Percentiles rank a stretch among this genome's conserved stretches.
Evolutionary conservation across 352 stramenopile species (phyloP).

Genomic region (Ophiocytium majus): DNA sequence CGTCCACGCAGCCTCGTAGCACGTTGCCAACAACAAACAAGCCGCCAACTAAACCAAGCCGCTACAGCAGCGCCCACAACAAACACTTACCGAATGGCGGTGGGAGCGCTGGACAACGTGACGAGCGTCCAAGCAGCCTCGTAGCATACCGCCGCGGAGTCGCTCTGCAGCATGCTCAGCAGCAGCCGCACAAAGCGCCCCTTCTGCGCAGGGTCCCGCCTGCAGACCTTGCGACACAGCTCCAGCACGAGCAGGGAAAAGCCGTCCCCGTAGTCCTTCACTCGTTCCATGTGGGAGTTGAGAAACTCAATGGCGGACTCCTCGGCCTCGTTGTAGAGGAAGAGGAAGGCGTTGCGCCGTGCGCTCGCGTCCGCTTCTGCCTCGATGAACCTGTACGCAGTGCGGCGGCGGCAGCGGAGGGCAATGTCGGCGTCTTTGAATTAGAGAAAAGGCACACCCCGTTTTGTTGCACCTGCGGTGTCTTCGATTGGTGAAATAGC

Average conservation of each 20-base stretch:
- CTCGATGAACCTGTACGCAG: constrained; percentile 49
- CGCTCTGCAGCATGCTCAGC: constrained; percentile 88
- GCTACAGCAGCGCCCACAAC: too few species aligned
- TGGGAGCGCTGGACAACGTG: constrained; percentile 94
- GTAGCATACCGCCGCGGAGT: constrained; percentile 87
- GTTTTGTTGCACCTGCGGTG: too few species aligned
- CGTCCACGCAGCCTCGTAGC: constrained; percentile 98
- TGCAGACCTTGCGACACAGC: constrained; percentile 95
- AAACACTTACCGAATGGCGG: constrained; percentile 82
- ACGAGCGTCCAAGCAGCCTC: constrained; percentile 98
- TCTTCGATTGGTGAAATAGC: too few species aligned
- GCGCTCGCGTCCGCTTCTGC: constrained; percentile 44
- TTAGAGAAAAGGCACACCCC: too few species aligned
- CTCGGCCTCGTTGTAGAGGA: constrained; percentile 98
- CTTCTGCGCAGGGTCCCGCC: constrained; percentile 95
- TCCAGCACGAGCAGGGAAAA: constrained; percentile 99
- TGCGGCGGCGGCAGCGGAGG: too few species aligned
- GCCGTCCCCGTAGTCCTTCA: constrained; percentile 86
- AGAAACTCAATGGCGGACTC: constrained; percentile 95
- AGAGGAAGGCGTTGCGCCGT: constrained; percentile 84
- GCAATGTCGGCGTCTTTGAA: too few species aligned
- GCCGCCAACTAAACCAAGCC: too few species aligned
- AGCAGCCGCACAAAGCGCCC: constrained; percentile 97
- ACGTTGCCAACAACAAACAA: too few species aligned
- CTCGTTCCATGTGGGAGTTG: constrained; percentile 92